These are phyloP conservation scores for Aspergillus carlsbadensis DNA, from an alignment of 495 filamentous ascomycete genomes.

Conservation along the genomic window DNA sequence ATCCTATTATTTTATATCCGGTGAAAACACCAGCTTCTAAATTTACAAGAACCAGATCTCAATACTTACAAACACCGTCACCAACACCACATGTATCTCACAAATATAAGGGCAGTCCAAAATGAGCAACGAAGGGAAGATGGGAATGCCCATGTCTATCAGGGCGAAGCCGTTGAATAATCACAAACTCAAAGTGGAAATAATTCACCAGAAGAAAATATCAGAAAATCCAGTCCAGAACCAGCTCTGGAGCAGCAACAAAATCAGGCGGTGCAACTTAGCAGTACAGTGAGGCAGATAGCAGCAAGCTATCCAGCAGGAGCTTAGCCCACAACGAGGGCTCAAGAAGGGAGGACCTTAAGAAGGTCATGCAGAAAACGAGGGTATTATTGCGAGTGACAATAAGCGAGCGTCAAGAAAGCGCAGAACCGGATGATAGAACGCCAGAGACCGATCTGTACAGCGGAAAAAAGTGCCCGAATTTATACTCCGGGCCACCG, in stretches of 20 bases:
- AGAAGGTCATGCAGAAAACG: not conserved
- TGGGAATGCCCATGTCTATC: conserved; percentile 1
- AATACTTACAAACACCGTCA: conserved; percentile 15
- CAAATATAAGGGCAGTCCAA: conserved; percentile 14
- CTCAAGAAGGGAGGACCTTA: not conserved
- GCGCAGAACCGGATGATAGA: not conserved
- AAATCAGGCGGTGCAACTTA: not conserved
- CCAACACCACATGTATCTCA: conserved; percentile 17
- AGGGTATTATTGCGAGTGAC: conserved; percentile 10
- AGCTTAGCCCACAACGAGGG: not conserved
- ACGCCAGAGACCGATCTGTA: conserved; percentile 17
- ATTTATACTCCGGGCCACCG: conserved; percentile 66
- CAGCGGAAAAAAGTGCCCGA: conserved; percentile 12
- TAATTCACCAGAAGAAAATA: conserved; percentile 14
- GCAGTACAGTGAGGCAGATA: not conserved
- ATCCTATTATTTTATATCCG: no score
- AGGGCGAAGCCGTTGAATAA: conserved; percentile 12
- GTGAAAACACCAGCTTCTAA: not conserved
- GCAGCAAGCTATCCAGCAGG: not conserved
- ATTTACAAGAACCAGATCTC: conserved; percentile 15
- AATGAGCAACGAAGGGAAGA: conserved; percentile 17
- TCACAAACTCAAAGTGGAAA: conserved; percentile 11
- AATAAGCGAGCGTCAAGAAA: conserved; percentile 11
- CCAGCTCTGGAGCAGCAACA: conserved; percentile 6
- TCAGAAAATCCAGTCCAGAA: conserved; percentile 11